These are phyloP conservation scores for Pyricularia sp. DNA, from an alignment of 2,329 filamentous ascomycete species.

Conservation along the genomic window DNA sequence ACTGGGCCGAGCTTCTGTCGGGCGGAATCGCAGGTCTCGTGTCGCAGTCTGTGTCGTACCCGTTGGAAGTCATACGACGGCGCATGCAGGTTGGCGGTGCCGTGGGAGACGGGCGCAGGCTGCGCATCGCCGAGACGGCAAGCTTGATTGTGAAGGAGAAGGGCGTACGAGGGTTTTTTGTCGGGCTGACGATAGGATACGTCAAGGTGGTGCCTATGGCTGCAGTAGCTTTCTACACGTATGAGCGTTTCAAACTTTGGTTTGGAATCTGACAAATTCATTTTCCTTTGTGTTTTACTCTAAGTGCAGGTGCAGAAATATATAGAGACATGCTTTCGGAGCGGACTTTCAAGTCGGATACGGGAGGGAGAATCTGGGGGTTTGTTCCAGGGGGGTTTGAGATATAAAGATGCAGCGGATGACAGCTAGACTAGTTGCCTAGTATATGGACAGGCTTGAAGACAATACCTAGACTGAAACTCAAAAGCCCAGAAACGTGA, in stretches of 20 bases:
- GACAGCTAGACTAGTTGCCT: neutral
- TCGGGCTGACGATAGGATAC: conserved; percentile 90
- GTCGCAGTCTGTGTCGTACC: conserved; percentile 87
- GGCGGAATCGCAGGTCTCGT: conserved; percentile 83
- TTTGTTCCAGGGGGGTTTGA: neutral
- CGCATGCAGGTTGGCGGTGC: conserved; percentile 96
- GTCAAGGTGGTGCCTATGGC: conserved; percentile 87
- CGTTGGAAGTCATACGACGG: conserved; percentile 82
- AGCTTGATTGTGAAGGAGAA: conserved; percentile 64
- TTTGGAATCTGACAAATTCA: conserved; percentile 52
- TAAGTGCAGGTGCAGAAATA: neutral
- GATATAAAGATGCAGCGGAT: neutral
- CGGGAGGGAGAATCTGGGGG: neutral
- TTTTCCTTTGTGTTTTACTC: neutral
- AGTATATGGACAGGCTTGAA: neutral
- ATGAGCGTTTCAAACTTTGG: conserved; percentile 52
- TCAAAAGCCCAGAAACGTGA: too few relatives aligned
- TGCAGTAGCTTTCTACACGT: conserved; percentile 60
- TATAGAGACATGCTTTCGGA: neutral
- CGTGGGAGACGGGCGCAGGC: conserved; percentile 76
- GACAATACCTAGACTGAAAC: neutral
- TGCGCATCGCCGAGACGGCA: conserved; percentile 73
- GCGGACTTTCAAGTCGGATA: neutral
- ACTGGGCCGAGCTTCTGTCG: conserved; percentile 77
- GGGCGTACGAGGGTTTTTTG: conserved; percentile 77